Evolutionary conservation across 345 rosid genomes (phyloP).

Genomic region (Eucalyptus microcorys): DNA sequence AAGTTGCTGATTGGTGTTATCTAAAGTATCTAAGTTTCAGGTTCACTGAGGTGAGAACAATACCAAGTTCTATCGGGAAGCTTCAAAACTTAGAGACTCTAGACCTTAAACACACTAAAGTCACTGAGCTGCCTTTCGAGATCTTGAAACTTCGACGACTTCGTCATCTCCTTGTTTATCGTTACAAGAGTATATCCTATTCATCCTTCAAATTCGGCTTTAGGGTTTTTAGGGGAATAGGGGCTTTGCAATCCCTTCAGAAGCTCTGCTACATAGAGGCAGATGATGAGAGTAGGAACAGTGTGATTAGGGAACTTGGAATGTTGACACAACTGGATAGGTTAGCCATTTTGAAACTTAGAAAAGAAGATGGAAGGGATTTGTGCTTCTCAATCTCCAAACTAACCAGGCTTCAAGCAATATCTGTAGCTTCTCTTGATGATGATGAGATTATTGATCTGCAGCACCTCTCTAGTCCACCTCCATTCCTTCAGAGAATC

Average conservation of each 20-base stretch:
- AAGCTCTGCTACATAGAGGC: slow-evolving; percentile 24
- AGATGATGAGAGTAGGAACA: neutral
- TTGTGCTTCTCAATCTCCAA: slow-evolving; percentile 13
- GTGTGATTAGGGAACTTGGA: slow-evolving; percentile 14
- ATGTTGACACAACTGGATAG: slow-evolving; percentile 20
- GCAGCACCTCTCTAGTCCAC: slow-evolving; percentile 11
- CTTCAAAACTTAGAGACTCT: slow-evolving; percentile 31
- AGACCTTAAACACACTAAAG: slow-evolving; percentile 27
- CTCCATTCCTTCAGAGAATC: slow-evolving; percentile 9
- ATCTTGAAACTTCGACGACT: slow-evolving; percentile 21
- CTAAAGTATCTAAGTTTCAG: slow-evolving; percentile 24
- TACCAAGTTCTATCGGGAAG: slow-evolving; percentile 24
- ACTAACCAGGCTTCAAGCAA: slow-evolving; percentile 9
- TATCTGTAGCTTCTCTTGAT: slow-evolving; percentile 10
- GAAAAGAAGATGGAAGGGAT: slow-evolving; percentile 15
- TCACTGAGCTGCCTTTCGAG: slow-evolving; percentile 18
- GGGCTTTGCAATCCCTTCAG: slow-evolving; percentile 16
- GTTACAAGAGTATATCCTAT: slow-evolving; percentile 8
- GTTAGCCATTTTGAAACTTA: slow-evolving; percentile 22
- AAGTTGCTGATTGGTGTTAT: slow-evolving; percentile 4
- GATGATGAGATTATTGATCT: slow-evolving; percentile 18
- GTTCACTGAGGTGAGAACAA: slow-evolving; percentile 7
- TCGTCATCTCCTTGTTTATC: slow-evolving; percentile 21
- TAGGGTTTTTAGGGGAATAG: slow-evolving; percentile 6
- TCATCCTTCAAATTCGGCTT: slow-evolving; percentile 8